Conservation (phyloP, 106 monocot genomes). For the Dendrobium huoshanense region DNA sequence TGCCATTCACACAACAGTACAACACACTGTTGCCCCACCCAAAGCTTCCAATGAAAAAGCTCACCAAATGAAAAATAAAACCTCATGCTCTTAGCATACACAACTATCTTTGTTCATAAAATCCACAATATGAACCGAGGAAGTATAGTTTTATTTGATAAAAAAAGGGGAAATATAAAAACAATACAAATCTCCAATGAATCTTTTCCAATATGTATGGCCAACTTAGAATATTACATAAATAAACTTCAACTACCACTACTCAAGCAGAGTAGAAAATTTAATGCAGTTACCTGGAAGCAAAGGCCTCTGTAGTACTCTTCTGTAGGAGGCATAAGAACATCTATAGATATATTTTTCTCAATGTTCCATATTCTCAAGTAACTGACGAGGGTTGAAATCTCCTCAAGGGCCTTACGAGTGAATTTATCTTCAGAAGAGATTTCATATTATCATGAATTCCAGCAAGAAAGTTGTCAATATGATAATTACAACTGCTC, state of each 20-base stretch:
- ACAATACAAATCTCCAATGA: not conserved
- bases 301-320: conserved; percentile 46
- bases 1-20: not conserved
- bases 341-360: conserved; percentile 61
- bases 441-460: not conserved
- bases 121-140: not conserved
- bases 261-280: not conserved
- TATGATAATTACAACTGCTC: not conserved
- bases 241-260: not conserved
- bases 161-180: not conserved
- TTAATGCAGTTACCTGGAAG: conserved; percentile 60
- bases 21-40: not conserved
- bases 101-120: not conserved
- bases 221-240: not conserved
- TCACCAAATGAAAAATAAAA: not conserved
- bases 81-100: not conserved
- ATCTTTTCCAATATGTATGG: not conserved
- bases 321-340: conserved; percentile 86
- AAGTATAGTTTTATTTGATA: not conserved
- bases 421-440: conserved; percentile 50
- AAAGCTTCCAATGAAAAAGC: not conserved
- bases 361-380: conserved; percentile 75
- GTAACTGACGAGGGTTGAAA: conserved; percentile 65
- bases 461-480: not conserved
- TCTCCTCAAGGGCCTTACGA: conserved; percentile 78